phyloP scores from a whole-genome alignment of 331 rosid species.

The Pyracantha coccinea region DNA sequence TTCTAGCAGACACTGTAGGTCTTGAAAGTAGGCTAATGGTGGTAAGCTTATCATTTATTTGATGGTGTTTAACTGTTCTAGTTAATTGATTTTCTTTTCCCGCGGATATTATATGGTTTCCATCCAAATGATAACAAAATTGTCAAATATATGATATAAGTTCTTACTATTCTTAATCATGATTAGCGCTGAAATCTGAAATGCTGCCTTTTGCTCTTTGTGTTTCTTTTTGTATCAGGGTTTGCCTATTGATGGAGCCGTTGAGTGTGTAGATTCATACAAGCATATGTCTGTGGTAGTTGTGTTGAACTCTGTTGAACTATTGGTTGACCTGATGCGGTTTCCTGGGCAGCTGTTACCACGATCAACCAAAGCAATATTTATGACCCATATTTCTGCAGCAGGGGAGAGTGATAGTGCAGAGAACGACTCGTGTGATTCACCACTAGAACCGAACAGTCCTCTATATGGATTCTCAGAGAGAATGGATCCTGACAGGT shows the following conservation, averaged over 20 bases:
- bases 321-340: conserved; percentile 94
- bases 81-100: background rate
- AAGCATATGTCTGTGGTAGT: conserved; percentile 85
- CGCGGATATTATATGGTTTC: background rate
- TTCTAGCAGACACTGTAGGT: conserved; percentile 88
- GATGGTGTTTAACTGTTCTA: conserved; percentile 4
- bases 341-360: conserved; percentile 86
- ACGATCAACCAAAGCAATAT: conserved; percentile 74
- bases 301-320: conserved; percentile 74
- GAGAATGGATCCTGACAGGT: conserved; percentile 63
- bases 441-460: conserved; percentile 97
- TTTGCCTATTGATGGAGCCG: conserved; percentile 74
- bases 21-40: conserved; percentile 85
- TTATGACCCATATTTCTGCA: conserved; percentile 80
- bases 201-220: conserved; percentile 3
- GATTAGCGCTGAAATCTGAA: conserved; percentile 11
- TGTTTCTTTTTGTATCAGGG: conserved; percentile 45
- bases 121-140: background rate
- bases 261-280: conserved; percentile 76
- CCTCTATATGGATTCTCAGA: conserved; percentile 91
- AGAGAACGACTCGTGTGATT: conserved; percentile 97
- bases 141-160: conserved; percentile 2
- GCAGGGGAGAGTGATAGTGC: conserved; percentile 99
- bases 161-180: background rate
- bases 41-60: conserved; percentile 53